Evolutionary conservation across 176 grass and related monocot species (phyloP).

Genomic region (Bromus sterilis): DNA sequence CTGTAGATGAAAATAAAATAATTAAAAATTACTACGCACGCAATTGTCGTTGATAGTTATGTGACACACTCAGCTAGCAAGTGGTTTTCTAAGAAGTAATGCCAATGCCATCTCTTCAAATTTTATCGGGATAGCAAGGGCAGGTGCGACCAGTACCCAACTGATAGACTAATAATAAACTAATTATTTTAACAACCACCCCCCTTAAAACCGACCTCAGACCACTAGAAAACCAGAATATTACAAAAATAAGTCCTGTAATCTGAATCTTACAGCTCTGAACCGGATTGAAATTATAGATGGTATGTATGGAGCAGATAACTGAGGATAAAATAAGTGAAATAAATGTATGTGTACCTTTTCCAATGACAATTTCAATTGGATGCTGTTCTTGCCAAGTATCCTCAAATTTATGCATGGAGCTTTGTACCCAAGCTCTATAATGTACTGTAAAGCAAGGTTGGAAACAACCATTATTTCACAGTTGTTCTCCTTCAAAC

Average conservation of each 20-base stretch:
- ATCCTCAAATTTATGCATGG: slow-evolving; percentile 90
- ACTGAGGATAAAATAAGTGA: slow-evolving; percentile 16
- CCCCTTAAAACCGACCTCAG: not conserved
- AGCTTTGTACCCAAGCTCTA: slow-evolving; percentile 73
- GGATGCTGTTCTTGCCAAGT: slow-evolving; percentile 90
- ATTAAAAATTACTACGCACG: slow-evolving; percentile 6
- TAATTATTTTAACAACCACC: not conserved
- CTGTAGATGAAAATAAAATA: slow-evolving; percentile 22
- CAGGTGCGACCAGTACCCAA: not conserved
- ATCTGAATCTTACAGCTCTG: not conserved
- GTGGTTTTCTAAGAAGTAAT: not conserved
- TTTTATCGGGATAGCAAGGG: not conserved
- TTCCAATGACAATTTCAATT: slow-evolving; percentile 73
- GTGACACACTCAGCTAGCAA: not conserved
- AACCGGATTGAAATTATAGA: not conserved
- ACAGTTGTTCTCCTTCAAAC: slow-evolving; percentile 5
- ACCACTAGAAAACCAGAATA: slow-evolving; percentile 12
- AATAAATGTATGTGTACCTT: slow-evolving; percentile 38
- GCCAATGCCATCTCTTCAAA: not conserved
- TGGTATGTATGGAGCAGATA: not conserved
- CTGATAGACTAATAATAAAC: not conserved
- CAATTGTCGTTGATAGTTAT: not conserved
- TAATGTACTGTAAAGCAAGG: slow-evolving; percentile 63
- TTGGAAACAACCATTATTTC: not conserved
- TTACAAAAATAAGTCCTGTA: not conserved